Evolutionary conservation across 1,139 yeast species (phyloP).

Genomic region (Candida sojae): DNA sequence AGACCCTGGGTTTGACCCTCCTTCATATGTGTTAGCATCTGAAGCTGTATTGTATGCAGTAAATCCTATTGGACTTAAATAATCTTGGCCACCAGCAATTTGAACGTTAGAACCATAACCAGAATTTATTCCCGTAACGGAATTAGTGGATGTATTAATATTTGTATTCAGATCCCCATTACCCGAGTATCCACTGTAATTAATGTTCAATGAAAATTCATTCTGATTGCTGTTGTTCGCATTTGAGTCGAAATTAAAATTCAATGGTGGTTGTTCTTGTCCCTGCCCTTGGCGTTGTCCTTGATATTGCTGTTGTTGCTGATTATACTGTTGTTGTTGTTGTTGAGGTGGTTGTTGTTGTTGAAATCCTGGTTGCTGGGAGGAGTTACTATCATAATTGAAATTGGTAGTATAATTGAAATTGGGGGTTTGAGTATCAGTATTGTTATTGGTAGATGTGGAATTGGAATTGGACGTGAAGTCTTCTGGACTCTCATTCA

Average conservation of each 20-base stretch:
- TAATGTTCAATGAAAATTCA: slow-evolving; percentile 17
- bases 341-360: slow-evolving; percentile 1
- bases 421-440: slow-evolving; percentile 3
- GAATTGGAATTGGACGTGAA: slow-evolving; percentile 14
- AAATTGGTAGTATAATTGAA: slow-evolving; percentile 2
- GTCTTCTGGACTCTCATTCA: slow-evolving; percentile 41
- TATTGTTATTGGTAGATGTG: slow-evolving; percentile 7
- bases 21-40: slow-evolving; percentile 8
- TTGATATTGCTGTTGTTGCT: slow-evolving; percentile 5
- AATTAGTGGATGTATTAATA: slow-evolving; percentile 4
- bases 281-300: slow-evolving; percentile 15
- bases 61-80: slow-evolving; percentile 15
- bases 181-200: slow-evolving; percentile 12
- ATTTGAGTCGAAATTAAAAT: slow-evolving; percentile 8
- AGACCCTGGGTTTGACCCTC: slow-evolving; percentile 18
- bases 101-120: slow-evolving; percentile 13
- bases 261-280: slow-evolving; percentile 10
- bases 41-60: slow-evolving; percentile 8
- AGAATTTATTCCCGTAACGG: slow-evolving; percentile 7
- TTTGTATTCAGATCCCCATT: slow-evolving; percentile 5
- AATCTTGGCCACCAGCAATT: slow-evolving; percentile 10
- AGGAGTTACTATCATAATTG: slow-evolving; percentile 1
- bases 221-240: slow-evolving; percentile 10
- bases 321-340: background rate
- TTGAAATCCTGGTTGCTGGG: too few relatives aligned